Evolutionary conservation across 2,329 filamentous ascomycete species (phyloP).

Genomic region (Pyrenochaeta sp.): DNA sequence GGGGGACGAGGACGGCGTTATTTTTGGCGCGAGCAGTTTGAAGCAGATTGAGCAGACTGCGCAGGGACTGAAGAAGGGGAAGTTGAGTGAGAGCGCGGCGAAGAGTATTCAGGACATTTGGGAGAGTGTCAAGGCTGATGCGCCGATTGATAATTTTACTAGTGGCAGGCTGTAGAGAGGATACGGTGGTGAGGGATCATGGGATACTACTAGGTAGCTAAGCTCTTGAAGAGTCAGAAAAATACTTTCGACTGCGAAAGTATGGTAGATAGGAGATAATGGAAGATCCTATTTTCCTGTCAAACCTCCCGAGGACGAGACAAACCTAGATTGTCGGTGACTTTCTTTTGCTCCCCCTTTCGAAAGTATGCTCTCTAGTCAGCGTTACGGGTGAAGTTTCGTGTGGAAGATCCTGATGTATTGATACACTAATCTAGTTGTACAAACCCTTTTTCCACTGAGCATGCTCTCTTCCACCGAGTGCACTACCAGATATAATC

Average conservation of each 20-base stretch:
- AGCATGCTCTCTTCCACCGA: background rate
- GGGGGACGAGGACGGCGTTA: constrained; percentile 51
- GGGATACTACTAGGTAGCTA: no score
- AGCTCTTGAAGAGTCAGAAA: no score
- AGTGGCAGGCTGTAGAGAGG: background rate
- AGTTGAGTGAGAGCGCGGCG: constrained; percentile 32
- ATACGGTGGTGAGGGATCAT: background rate
- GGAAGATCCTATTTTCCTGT: no score
- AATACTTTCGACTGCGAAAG: no score
- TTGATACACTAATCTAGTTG: background rate
- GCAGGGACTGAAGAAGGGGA: constrained; percentile 31
- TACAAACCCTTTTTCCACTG: background rate
- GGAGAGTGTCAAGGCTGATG: constrained; percentile 35
- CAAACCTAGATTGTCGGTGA: no score
- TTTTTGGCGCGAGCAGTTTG: constrained; percentile 50
- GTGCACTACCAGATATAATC: background rate
- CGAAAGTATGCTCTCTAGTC: no score
- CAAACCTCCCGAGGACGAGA: no score
- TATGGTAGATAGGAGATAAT: no score
- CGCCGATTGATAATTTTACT: constrained; percentile 35
- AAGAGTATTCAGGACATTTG: constrained; percentile 36
- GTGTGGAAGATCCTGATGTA: no score
- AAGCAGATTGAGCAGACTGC: constrained; percentile 37
- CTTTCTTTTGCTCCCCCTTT: no score
- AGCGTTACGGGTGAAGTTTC: background rate